Evolutionary conservation across 2,329 filamentous ascomycete genomes (phyloP).

Genomic region (Septoria petroselini): DNA sequence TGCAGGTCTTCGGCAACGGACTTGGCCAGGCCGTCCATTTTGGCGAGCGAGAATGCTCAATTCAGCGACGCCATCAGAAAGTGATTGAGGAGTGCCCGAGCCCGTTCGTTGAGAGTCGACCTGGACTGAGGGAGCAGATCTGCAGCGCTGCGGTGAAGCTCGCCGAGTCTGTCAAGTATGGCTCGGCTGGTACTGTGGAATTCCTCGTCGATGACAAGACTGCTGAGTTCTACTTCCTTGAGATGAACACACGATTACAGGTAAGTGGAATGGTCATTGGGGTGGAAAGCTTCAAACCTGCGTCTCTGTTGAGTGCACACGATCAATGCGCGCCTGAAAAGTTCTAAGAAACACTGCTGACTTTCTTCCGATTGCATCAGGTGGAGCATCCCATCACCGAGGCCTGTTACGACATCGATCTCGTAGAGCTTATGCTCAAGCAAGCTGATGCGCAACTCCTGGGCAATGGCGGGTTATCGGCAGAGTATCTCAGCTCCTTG

Average conservation of each 20-base stretch:
- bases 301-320: too few relatives aligned
- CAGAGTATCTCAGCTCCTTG: conserved; percentile 42
- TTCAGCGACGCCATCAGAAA: conserved; percentile 86
- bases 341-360: too few relatives aligned
- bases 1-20: conserved; percentile 84
- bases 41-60: conserved; percentile 82
- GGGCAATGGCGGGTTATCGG: conserved; percentile 47
- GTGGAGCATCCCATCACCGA: conserved; percentile 60
- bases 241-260: conserved; percentile 56
- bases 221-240: conserved; percentile 69
- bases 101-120: conserved; percentile 56
- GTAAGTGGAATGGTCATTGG: too few relatives aligned
- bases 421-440: conserved; percentile 56
- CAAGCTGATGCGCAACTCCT: conserved; percentile 53
- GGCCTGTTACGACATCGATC: conserved; percentile 53
- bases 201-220: conserved; percentile 83
- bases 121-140: conserved; percentile 60
- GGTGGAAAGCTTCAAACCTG: too few relatives aligned
- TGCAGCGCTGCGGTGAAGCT: conserved; percentile 67
- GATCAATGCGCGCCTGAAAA: too few relatives aligned
- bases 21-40: conserved; percentile 76
- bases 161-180: conserved; percentile 60
- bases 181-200: conserved; percentile 85
- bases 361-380: conserved; percentile 35
- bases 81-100: conserved; percentile 86